A percentile compares a stretch with the other conserved stretches of the same genome.
Conservation (phyloP, 2,329 filamentous ascomycete species). For the Fonsecaea monophora region DNA sequence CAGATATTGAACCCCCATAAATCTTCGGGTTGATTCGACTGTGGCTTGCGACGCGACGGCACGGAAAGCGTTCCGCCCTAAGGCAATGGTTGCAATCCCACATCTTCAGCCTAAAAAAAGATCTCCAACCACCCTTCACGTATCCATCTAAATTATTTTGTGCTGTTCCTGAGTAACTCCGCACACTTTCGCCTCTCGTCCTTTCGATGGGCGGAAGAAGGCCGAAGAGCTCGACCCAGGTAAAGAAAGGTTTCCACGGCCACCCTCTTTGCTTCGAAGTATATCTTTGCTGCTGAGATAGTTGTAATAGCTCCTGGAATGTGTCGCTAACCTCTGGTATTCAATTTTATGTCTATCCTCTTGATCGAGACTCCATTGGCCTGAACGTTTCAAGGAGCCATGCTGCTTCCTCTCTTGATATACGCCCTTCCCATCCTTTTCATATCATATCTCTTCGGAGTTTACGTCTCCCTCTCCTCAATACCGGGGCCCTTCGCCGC, state of each 20-base stretch:
- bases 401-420: constrained; percentile 27
- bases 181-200: neutral
- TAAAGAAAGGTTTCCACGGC: neutral
- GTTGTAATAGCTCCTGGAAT: neutral
- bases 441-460: constrained; percentile 15
- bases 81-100: neutral
- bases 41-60: constrained; percentile 5
- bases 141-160: constrained; percentile 2
- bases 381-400: neutral
- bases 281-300: neutral
- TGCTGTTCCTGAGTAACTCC: neutral
- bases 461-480: constrained; percentile 44
- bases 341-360: neutral
- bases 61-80: constrained; percentile 24
- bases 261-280: neutral
- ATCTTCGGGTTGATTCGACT: neutral
- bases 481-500: constrained; percentile 44
- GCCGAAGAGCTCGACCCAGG: neutral
- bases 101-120: constrained; percentile 1
- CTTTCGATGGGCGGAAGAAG: constrained; percentile 6
- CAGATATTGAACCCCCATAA: neutral
- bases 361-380: neutral
- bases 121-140: neutral
- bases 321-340: neutral
- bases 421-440: constrained; percentile 22